Evolutionary conservation across 192 early-diverging fungal species (phyloP), one percentile per base, ranked within the genome.

Genomic region (Pilaira anomala): DNA sequence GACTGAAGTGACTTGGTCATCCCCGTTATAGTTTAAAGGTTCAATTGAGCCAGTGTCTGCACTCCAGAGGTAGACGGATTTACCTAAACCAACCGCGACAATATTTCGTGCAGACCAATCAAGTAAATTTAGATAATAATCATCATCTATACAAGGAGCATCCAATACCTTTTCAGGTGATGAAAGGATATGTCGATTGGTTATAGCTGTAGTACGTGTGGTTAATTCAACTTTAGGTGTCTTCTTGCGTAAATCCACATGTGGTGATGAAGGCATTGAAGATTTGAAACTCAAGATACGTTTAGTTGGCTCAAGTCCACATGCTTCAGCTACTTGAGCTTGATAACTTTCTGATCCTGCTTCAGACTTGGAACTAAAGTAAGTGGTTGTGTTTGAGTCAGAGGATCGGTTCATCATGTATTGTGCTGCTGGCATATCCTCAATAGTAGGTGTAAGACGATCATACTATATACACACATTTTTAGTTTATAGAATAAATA

Each of bases 71-170:
- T 94, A 99, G 19, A 97, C 92, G 44, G 84, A 88, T 46, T 81
- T 80, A 30, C 89, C 91, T 3, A 99, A 76, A 0, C 88, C 97
- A 61, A 99, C 89, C 14, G 90, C 94, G 12, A 99, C 77, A 13
- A 86, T 74, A 63, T 97, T 96, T 16, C 72, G 74, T 13, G 70
- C 53, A 8, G 86, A 91, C 97, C 97, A 99, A 74, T 97, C 96
- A 11, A 99, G 77, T 25, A 98, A 60, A 58, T 97, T 99, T 19
- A 97, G 77, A 72, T 99, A 99, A 70, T 92, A 99, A 73, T 99
- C 96, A 62, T 99, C 96, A 19, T 80, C 64, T 58, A 98, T 66
- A 0, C 86, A 87, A 2, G 93, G 94, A 1, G 95, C 94, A 78
- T 98, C 96, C 28, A 98, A 78, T 3, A 96, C 78, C 36, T 84